phyloP scores from a whole-genome alignment of 805 yeast genomes.

The Teunomyces barrocoloradensis region DNA sequence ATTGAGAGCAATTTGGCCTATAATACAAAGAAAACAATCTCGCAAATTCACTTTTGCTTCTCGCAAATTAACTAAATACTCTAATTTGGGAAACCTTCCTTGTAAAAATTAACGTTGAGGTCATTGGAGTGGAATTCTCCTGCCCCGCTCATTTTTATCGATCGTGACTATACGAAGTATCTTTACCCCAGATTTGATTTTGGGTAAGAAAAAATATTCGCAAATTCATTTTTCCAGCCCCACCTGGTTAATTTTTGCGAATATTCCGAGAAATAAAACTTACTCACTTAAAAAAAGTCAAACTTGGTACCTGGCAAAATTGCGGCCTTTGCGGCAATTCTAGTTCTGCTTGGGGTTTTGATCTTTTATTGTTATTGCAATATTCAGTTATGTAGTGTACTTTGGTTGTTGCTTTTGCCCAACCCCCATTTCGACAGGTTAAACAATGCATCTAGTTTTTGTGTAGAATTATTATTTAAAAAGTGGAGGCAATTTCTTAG shows the following conservation, averaged over 20 bases:
- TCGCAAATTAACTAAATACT: background rate
- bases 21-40: background rate
- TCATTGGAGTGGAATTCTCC: too few relatives aligned
- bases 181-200: slow-evolving; percentile 1
- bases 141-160: background rate
- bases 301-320: background rate
- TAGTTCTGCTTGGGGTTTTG: background rate
- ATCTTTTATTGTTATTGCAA: too few relatives aligned
- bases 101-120: background rate
- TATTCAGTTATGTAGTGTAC: too few relatives aligned
- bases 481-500: background rate
- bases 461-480: background rate
- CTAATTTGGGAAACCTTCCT: background rate
- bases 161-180: background rate
- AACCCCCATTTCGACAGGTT: too few relatives aligned
- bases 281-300: background rate
- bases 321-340: background rate
- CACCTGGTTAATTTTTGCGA: background rate
- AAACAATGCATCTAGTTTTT: too few relatives aligned
- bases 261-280: background rate
- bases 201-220: background rate
- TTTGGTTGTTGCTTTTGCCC: too few relatives aligned
- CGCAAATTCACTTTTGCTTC: slow-evolving; percentile 1
- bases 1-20: background rate
- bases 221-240: slow-evolving; percentile 2